Evolutionary conservation across 2,329 filamentous ascomycete species (phyloP).

Genomic region (Penicillium sp.): DNA sequence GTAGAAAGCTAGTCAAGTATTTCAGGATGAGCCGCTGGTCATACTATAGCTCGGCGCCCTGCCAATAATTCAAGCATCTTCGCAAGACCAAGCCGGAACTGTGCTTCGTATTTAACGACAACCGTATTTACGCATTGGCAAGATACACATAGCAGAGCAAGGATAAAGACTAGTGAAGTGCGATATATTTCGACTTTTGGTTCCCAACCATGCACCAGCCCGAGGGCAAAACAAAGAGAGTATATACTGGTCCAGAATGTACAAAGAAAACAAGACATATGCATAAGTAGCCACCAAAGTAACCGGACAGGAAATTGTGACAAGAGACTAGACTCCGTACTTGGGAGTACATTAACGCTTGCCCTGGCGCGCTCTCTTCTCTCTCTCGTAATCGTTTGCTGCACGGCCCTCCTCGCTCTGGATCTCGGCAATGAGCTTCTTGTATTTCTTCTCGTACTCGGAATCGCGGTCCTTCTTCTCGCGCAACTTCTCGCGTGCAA

Average conservation of each 20-base stretch:
- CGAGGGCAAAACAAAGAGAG: slow-evolving; percentile 11
- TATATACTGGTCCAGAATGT: slow-evolving; percentile 26
- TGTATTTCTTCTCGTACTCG: slow-evolving; percentile 96
- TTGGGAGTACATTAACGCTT: slow-evolving; percentile 49
- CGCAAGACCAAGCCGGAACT: too few relatives aligned
- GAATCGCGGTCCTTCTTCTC: slow-evolving; percentile 93
- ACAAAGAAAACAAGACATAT: slow-evolving; percentile 17
- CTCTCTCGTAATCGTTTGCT: slow-evolving; percentile 84
- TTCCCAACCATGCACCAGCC: slow-evolving; percentile 27
- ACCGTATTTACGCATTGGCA: too few relatives aligned
- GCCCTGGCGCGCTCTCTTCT: slow-evolving; percentile 75
- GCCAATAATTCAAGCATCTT: too few relatives aligned
- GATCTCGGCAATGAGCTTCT: slow-evolving; percentile 88
- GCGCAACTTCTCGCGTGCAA: slow-evolving; percentile 84
- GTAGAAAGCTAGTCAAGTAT: too few relatives aligned
- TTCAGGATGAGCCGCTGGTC: too few relatives aligned
- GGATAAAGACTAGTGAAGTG: neutral
- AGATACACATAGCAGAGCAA: neutral
- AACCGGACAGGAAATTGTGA: slow-evolving; percentile 4
- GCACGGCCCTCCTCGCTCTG: slow-evolving; percentile 90
- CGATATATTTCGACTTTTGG: slow-evolving; percentile 26
- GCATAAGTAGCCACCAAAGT: neutral
- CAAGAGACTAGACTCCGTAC: slow-evolving; percentile 10
- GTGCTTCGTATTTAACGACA: too few relatives aligned
- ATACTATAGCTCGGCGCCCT: too few relatives aligned